These are phyloP conservation scores for Populus nigra DNA, from an alignment of 345 rosid genomes.

Conservation along the genomic window DNA sequence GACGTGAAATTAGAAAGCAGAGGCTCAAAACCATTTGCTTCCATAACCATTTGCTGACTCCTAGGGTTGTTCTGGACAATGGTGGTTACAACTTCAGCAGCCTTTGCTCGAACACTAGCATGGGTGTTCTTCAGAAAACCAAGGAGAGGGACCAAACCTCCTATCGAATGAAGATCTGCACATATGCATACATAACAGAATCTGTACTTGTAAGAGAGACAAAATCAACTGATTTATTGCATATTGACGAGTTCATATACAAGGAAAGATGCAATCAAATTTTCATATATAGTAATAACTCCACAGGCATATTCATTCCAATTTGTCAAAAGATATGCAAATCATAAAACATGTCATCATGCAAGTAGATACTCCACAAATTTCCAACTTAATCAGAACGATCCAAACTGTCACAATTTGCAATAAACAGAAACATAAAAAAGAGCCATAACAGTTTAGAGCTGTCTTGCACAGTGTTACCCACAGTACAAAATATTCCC, in stretches of 20 bases:
- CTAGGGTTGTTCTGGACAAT: constrained; percentile 89
- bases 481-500: background rate
- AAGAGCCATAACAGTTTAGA: background rate
- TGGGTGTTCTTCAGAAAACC: constrained; percentile 68
- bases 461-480: background rate
- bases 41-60: constrained; percentile 89
- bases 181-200: background rate
- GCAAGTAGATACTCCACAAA: background rate
- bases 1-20: constrained; percentile 60
- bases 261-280: background rate
- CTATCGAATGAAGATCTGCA: constrained; percentile 84
- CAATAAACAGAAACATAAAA: background rate
- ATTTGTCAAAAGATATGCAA: background rate
- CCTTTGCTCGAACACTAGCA: constrained; percentile 76
- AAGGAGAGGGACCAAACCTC: constrained; percentile 87
- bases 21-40: constrained; percentile 86
- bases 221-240: background rate
- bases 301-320: background rate
- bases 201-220: no score
- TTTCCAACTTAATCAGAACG: background rate
- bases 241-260: background rate
- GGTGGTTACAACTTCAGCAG: constrained; percentile 82
- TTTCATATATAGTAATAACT: background rate
- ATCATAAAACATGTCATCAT: background rate
- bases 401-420: background rate